Evolutionary conservation across 352 stramenopile species (phyloP).

Genomic region (Blastocystis sp.): DNA sequence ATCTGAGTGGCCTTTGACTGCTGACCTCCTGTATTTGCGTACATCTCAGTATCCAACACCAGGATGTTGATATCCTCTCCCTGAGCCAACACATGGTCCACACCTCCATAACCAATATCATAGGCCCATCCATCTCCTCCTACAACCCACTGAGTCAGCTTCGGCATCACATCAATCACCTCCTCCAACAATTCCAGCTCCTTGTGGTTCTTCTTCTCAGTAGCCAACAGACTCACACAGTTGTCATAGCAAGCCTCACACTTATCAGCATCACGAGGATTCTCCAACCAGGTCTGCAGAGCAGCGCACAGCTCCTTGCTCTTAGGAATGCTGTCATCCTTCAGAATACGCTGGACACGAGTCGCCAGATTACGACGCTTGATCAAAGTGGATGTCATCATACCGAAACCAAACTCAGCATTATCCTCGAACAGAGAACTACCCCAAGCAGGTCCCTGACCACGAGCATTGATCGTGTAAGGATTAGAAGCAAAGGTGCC

Average conservation of each 20-base stretch:
- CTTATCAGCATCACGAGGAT: constrained; percentile 74
- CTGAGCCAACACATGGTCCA: constrained; percentile 75
- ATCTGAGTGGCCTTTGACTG: constrained; percentile 66
- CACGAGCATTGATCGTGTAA: constrained; percentile 72
- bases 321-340: constrained; percentile 62
- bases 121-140: constrained; percentile 77
- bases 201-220: constrained; percentile 66
- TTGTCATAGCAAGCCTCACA: constrained; percentile 73
- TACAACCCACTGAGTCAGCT: constrained; percentile 76
- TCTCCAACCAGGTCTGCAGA: constrained; percentile 75
- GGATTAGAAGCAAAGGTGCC: constrained; percentile 74
- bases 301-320: constrained; percentile 72
- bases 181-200: constrained; percentile 73
- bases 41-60: constrained; percentile 76
- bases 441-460: constrained; percentile 72
- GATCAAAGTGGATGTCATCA: constrained; percentile 72
- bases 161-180: constrained; percentile 75
- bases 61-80: constrained; percentile 77
- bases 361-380: constrained; percentile 72
- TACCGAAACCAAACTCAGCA: constrained; percentile 72
- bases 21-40: constrained; percentile 71
- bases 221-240: constrained; percentile 58
- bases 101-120: constrained; percentile 75
- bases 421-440: constrained; percentile 76
- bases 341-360: constrained; percentile 71